Evolutionary conservation across 345 rosid species (phyloP).

Genomic region (Camelina laxa): DNA sequence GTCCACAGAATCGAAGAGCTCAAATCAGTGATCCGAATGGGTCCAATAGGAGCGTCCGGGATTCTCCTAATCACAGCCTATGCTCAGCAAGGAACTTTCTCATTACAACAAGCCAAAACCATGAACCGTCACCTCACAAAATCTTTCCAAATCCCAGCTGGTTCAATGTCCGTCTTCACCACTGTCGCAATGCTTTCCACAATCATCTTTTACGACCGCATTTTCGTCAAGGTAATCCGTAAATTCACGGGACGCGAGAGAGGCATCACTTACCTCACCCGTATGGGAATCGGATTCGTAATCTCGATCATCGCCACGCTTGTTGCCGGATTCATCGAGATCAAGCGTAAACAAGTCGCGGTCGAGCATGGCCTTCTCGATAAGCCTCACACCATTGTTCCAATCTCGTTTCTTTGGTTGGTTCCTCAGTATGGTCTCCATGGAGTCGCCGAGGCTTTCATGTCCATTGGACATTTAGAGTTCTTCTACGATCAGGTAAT

Average conservation of each 20-base stretch:
- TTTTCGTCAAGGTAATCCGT: slow-evolving; percentile 62
- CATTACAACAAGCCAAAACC: slow-evolving; percentile 82
- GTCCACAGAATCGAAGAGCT: slow-evolving; percentile 89
- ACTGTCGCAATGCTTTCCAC: slow-evolving; percentile 71
- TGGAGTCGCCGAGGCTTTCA: slow-evolving; percentile 87
- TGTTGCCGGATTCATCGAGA: slow-evolving; percentile 74
- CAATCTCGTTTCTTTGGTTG: slow-evolving; percentile 81
- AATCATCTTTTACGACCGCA: slow-evolving; percentile 69
- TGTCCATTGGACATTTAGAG: slow-evolving; percentile 84
- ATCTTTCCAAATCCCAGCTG: slow-evolving; percentile 80
- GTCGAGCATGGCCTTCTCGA: slow-evolving; percentile 47
- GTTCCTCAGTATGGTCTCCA: slow-evolving; percentile 79
- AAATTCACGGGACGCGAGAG: slow-evolving; percentile 75
- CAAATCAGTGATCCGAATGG: slow-evolving; percentile 81
- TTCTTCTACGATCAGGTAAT: slow-evolving; percentile 69
- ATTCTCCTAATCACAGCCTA: slow-evolving; percentile 78
- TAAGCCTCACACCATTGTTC: slow-evolving; percentile 48
- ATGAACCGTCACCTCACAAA: slow-evolving; percentile 75
- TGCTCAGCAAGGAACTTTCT: slow-evolving; percentile 84
- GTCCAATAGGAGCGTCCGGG: slow-evolving; percentile 88
- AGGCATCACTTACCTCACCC: slow-evolving; percentile 73
- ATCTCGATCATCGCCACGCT: slow-evolving; percentile 76
- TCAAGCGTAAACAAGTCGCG: slow-evolving; percentile 64
- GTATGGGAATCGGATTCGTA: slow-evolving; percentile 86
- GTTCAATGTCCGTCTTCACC: slow-evolving; percentile 89